Evolutionary conservation across 257 asterid genomes (phyloP).

Genomic region (Scutellaria minor): DNA sequence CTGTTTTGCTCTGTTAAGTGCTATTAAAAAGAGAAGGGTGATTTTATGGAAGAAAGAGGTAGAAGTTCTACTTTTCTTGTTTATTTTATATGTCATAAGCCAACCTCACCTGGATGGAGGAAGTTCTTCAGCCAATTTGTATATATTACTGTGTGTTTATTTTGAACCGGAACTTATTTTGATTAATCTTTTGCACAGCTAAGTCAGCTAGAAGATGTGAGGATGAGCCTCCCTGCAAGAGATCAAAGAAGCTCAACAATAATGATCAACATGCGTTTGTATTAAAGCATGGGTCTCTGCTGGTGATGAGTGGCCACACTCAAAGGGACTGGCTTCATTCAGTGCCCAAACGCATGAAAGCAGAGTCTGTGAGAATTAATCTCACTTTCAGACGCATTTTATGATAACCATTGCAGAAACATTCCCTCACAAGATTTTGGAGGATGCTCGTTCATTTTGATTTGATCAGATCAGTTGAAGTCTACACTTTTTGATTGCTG

Average conservation of each 20-base stretch:
- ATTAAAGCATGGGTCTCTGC: constrained; percentile 82
- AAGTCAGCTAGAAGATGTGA: constrained; percentile 44
- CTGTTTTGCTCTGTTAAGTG: neutral
- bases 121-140: neutral
- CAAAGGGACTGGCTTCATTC: constrained; percentile 96
- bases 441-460: constrained; percentile 12
- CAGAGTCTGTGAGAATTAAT: constrained; percentile 67
- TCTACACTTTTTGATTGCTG: neutral
- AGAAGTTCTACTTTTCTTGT: neutral
- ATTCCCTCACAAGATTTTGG: constrained; percentile 1
- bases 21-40: neutral
- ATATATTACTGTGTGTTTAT: neutral
- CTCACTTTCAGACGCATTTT: constrained; percentile 80
- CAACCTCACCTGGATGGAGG: neutral
- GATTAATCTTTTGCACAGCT: constrained; percentile 16
- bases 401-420: constrained; percentile 30
- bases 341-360: constrained; percentile 89
- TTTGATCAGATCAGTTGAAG: constrained; percentile 6
- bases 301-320: constrained; percentile 88
- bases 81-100: neutral
- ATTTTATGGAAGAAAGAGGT: neutral
- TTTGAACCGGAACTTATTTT: neutral
- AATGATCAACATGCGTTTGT: constrained; percentile 59
- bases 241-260: constrained; percentile 47
- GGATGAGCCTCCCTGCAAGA: constrained; percentile 63